Evolutionary conservation across 352 stramenopile species (phyloP), one percentile per base, ranked within the genome.

Genomic region (Globisporangium yorkense): DNA sequence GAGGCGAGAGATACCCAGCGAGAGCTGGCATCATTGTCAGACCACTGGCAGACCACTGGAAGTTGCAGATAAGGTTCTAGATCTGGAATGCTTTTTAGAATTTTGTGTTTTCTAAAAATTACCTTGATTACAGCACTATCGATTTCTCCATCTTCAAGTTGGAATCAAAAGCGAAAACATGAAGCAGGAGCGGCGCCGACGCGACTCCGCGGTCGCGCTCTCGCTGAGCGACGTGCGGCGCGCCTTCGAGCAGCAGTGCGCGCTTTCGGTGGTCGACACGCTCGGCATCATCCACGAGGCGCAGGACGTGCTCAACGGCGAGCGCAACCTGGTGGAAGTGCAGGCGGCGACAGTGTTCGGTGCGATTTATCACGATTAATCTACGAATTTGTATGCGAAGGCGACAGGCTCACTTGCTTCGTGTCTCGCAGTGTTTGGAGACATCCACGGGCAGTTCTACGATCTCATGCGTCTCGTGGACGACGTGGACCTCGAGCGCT

Each of bases 371-470:
- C 24, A 1, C 24, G 1, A 48, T 15, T 40, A 48, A 29, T 20
- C n/a, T 21, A 27, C n/a, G 18, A 16, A 24, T 5, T n/a, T 41
- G 4, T 24, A 37, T 52, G 24, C 18, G 33, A 18, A 9, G 3
- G n/a, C 44, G 6, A 31, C 13, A 16, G 20, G 13, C n/a, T 47
- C 16, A 47, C 41, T 20, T 29, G 20, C 44, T 49, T 9, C 2
- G 20, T 44, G 27, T 33, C 2, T 20, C 33, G 29, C 56, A 94
- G 84, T 94, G 9, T 83, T 92, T 71, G 80, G 82, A 5, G 82
- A 90, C 40, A 81, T 92, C 37, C 82, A 92, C n/a, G 80, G 82
- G 8, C 82, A 92, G 65, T 92, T 90, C 58, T 92, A 77, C 54
- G 82, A 90, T 51, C 63, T 90, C 15, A 76, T 90, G 62, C 66